Evolutionary conservation across 371 early-diverging fungal species (phyloP).

Genomic region (Antonospora locustae): DNA sequence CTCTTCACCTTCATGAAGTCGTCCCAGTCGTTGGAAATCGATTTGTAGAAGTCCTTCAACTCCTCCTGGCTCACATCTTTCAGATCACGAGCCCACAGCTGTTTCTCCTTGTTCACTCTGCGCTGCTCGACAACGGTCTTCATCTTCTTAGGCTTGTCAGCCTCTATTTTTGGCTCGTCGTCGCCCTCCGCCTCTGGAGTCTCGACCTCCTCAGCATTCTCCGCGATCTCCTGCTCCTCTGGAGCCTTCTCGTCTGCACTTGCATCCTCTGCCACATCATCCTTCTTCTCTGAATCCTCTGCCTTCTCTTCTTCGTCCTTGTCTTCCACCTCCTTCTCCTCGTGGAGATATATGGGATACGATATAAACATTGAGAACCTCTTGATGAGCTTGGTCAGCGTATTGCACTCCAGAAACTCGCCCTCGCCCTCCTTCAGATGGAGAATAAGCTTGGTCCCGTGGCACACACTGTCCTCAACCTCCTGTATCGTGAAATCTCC

Average conservation of each 20-base stretch:
- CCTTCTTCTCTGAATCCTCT: conserved; percentile 52
- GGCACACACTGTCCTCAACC: conserved; percentile 65
- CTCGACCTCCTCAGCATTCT: conserved; percentile 56
- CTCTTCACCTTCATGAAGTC: conserved; percentile 72
- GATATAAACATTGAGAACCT: conserved; percentile 81
- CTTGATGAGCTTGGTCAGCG: conserved; percentile 67
- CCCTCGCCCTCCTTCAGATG: conserved; percentile 74
- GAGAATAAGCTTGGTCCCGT: conserved; percentile 72
- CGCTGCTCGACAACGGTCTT: conserved; percentile 58
- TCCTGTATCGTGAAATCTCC: conserved; percentile 74
- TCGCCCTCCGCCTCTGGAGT: conserved; percentile 56
- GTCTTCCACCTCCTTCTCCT: conserved; percentile 66
- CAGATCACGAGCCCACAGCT: conserved; percentile 79
- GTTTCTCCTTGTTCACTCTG: conserved; percentile 60
- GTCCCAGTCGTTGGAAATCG: conserved; percentile 80
- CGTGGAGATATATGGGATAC: conserved; percentile 72
- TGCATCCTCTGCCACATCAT: conserved; percentile 61
- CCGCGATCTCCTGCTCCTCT: conserved; percentile 57
- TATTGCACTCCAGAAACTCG: conserved; percentile 70
- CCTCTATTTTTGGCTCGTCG: conserved; percentile 57
- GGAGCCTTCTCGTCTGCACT: conserved; percentile 59
- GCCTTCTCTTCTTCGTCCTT: conserved; percentile 57
- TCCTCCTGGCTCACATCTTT: conserved; percentile 72
- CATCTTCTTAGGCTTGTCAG: conserved; percentile 54
- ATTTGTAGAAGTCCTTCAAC: conserved; percentile 77